These are phyloP conservation scores for Lentinula edodes DNA, from an alignment of 768 basidiomycete genomes.

Conservation along the genomic window DNA sequence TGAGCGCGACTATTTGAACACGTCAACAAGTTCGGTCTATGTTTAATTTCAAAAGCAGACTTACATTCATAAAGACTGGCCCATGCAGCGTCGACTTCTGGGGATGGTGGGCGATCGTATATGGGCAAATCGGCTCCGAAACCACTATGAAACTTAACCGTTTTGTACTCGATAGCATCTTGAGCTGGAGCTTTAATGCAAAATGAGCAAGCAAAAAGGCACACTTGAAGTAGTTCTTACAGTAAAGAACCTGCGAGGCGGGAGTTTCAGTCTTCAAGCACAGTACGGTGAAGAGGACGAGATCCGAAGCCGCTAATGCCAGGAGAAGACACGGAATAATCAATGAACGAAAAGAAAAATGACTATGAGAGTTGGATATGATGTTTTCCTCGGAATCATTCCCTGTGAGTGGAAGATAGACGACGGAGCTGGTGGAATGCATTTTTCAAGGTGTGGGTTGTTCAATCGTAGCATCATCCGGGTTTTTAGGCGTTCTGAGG, in stretches of 20 bases:
- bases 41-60: neutral
- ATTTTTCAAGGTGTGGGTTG: neutral
- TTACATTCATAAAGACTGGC: constrained; percentile 16
- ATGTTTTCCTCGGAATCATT: neutral
- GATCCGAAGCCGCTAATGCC: neutral
- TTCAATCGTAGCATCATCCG: neutral
- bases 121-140: constrained; percentile 13
- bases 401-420: constrained; percentile 1
- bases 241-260: constrained; percentile 3
- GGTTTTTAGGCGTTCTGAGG: neutral
- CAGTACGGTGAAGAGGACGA: neutral
- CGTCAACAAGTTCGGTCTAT: neutral
- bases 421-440: neutral
- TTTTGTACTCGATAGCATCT: constrained; percentile 13
- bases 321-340: neutral
- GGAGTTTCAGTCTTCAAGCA: neutral
- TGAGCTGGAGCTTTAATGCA: constrained; percentile 15
- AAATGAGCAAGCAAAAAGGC: neutral
- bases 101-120: constrained; percentile 17
- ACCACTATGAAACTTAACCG: constrained; percentile 18
- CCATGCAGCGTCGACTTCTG: constrained; percentile 20
- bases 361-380: neutral
- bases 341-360: neutral
- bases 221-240: neutral
- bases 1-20: constrained; percentile 13